Evolutionary conservation across 441 rosid species (phyloP), one percentile per base, ranked within the genome.

Genomic region (Populus hybrid): DNA sequence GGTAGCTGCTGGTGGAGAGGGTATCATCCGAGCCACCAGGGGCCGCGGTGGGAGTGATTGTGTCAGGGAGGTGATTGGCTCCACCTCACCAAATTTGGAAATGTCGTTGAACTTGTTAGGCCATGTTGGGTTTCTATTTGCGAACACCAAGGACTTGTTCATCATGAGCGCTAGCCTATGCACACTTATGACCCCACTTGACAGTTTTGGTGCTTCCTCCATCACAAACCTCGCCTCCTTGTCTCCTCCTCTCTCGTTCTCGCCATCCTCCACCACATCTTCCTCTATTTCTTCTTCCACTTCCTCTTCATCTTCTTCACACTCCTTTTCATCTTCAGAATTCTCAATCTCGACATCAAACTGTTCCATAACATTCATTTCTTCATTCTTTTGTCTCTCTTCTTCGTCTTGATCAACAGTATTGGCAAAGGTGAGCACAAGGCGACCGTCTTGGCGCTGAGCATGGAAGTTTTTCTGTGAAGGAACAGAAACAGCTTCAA

Each of bases 401-500:
- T n/a, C 69, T 3, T 77, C 82, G 71, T 75, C 74, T 42, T 79
- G 74, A 2, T 69, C 61, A 6, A 68, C 21, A 38, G 26, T 42
- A 8, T 69, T 63, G 61, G 85, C 76, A 40, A 95, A 89, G 9
- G 94, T 84, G 68, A 95, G 97, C 21, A 93, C 88, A 65, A 95
- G 97, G 69, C 98, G 98, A 68, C 98, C 99, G 64, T 91, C 86
- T 71, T 88, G 87, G 28, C 99, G 93, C 72, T 86, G 87, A 24
- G 93, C 94, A 3, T 64, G 84, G 88, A 95, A 93, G 72, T 89
- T 92, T 84, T 84, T 91, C 77, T 86, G 88, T 1, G 92, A 81
- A 24, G 95, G 82, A 83, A 89, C 86, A 33, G 97, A 90, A 76
- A 92, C 95, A 42, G 97, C 97, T 81, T 95, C 92, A 21, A 95